Evolutionary conservation across 192 early-diverging fungal genomes (phyloP), one percentile per base, ranked within the genome.

Genomic region (Mortierella claussenii): DNA sequence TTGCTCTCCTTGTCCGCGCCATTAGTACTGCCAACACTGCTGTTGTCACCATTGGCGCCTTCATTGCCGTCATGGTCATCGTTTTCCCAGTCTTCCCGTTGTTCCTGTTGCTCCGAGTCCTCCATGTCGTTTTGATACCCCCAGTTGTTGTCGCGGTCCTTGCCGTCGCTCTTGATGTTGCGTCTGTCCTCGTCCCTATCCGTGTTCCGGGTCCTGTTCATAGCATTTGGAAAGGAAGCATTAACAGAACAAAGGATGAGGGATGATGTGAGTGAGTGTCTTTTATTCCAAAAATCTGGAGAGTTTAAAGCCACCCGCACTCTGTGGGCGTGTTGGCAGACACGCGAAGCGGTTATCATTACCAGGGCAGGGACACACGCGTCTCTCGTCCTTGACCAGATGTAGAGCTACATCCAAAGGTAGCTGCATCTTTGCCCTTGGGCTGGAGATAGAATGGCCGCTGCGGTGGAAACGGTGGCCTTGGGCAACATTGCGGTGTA

Each of bases 151-250:
- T 55, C 53, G 18, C 53, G 13, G 23, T 36, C 53, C 18, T 60
- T 30, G 12, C 23, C 45, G 30, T 60, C 45, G 26, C 10, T 51
- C 9, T 49, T 28, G 4, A 30, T 28, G 30, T 46, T 28, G 26
- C 48, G 47, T 21, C 23, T 42, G 27, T 13, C 27, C 3, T 57
- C 34, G 56, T 60, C 50, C 67, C 43, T 69, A 24, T 30, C 54
- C 57, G 50, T 69, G 50, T 54, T 31, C 31, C 32, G 26, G 43
- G 59, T 59, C 67, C 57, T 69, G 57, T 69, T 40, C 56, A 69
- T 69, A n/a, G 40, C 56, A 69, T 42, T 40, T 30, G n/a, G 24
- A 15, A 17, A 53, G 50, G 37, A 40, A 40, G 13, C 7, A 10
- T 7, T 10, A 7, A 40, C 7, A 40, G 37, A 13, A 10, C 8